Percentiles rank a stretch among this genome's conserved stretches.
These are phyloP conservation scores for Orbilia javanica DNA, from an alignment of 2,329 filamentous ascomycete species.

Conservation along the genomic window DNA sequence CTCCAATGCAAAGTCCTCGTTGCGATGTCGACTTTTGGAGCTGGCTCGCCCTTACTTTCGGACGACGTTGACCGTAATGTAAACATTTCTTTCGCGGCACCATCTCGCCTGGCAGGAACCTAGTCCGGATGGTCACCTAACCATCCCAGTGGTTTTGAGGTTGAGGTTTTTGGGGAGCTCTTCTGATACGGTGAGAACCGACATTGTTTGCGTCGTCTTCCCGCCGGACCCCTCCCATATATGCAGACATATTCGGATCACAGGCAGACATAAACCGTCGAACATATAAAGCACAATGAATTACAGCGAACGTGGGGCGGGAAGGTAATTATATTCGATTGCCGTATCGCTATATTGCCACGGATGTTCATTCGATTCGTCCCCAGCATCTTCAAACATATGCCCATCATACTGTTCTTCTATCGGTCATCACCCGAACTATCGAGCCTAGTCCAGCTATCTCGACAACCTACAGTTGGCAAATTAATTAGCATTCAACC, in stretches of 20 bases:
- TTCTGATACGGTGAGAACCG: neutral
- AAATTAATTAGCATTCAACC: constrained; percentile 3
- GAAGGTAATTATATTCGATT: constrained; percentile 21
- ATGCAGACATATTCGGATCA: constrained; percentile 1
- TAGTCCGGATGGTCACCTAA: neutral
- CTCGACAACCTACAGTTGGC: constrained; percentile 74
- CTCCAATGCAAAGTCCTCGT: neutral
- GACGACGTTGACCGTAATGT: neutral
- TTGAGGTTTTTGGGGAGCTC: neutral
- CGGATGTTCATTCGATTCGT: constrained; percentile 8
- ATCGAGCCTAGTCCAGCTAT: constrained; percentile 91
- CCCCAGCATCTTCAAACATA: constrained; percentile 1
- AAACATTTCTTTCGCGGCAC: constrained; percentile 8
- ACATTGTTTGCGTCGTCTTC: neutral
- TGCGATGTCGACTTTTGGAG: constrained; percentile 1
- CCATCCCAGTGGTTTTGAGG: neutral
- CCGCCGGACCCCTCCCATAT: neutral
- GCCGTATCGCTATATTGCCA: constrained; percentile 12
- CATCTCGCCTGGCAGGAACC: constrained; percentile 19
- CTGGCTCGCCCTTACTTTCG: neutral
- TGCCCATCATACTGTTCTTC: constrained; percentile 79
- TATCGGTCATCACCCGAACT: constrained; percentile 94
- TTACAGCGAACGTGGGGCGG: neutral
- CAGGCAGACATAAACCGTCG: constrained; percentile 1
- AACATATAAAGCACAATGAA: neutral